These are phyloP conservation scores for Clitocybe nebularis DNA, from an alignment of 1,284 basidiomycete species.

Conservation along the genomic window DNA sequence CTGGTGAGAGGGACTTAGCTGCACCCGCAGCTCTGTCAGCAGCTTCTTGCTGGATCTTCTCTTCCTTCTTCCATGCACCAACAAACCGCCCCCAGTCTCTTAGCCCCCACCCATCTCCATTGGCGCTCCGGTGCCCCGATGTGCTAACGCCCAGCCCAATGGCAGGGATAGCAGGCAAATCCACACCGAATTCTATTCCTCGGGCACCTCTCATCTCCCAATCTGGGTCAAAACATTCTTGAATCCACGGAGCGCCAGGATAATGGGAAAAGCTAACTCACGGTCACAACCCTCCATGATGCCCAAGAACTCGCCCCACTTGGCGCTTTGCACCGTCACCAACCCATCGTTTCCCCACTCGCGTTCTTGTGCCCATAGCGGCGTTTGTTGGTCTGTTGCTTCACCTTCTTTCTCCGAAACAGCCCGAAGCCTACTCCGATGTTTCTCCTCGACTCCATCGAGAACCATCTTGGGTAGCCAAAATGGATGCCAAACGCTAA, in stretches of 20 bases:
- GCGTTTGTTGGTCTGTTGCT: slow-evolving; percentile 11
- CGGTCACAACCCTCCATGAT: slow-evolving; percentile 88
- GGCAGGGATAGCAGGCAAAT: slow-evolving; percentile 48
- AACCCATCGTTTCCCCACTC: slow-evolving; percentile 94
- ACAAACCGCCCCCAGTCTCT: slow-evolving; percentile 62
- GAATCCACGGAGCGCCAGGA: background rate
- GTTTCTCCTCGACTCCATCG: slow-evolving; percentile 70
- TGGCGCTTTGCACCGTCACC: slow-evolving; percentile 85
- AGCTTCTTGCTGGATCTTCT: slow-evolving; percentile 32
- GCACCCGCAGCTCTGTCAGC: slow-evolving; percentile 13
- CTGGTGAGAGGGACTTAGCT: slow-evolving; percentile 5
- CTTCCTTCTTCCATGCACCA: slow-evolving; percentile 52
- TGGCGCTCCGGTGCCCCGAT: slow-evolving; percentile 13
- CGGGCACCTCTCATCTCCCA: slow-evolving; percentile 92
- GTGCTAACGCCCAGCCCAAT: slow-evolving; percentile 31
- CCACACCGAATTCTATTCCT: slow-evolving; percentile 62
- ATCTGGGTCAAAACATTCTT: no score
- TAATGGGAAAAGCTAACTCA: slow-evolving; percentile 22
- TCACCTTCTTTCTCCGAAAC: slow-evolving; percentile 25
- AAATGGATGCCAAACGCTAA: slow-evolving; percentile 89
- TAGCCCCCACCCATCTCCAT: slow-evolving; percentile 51
- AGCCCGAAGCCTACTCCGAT: slow-evolving; percentile 34
- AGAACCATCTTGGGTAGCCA: slow-evolving; percentile 96
- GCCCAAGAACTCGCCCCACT: slow-evolving; percentile 93
- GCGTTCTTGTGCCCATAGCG: slow-evolving; percentile 43